Evolutionary conservation across 192 early-diverging fungal species (phyloP).

Genomic region (Mycoemilia scoparia): DNA sequence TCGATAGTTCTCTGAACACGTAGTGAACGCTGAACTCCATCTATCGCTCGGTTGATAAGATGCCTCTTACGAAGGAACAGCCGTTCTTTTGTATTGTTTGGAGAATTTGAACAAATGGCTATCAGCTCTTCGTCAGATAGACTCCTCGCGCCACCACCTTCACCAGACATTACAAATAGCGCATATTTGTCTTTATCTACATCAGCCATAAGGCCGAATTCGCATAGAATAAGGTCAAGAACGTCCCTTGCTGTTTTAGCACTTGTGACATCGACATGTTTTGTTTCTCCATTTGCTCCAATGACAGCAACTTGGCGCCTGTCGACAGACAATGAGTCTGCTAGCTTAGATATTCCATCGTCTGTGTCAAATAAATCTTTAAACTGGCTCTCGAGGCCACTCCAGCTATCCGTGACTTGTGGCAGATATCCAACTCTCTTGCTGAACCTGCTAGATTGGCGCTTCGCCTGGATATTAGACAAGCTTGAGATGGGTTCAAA

Average conservation of each 20-base stretch:
- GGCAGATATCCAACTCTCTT: no score
- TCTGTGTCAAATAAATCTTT: conserved; percentile 31
- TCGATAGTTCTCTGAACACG: conserved; percentile 23
- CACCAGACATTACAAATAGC: conserved; percentile 51
- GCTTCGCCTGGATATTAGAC: no score
- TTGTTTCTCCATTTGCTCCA: conserved; percentile 59
- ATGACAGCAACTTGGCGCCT: conserved; percentile 53
- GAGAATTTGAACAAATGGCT: conserved; percentile 49
- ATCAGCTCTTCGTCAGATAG: conserved; percentile 62
- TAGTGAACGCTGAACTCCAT: conserved; percentile 16
- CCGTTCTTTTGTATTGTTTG: conserved; percentile 45
- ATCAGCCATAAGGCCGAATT: conserved; percentile 64
- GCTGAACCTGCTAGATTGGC: no score
- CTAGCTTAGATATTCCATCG: conserved; percentile 21
- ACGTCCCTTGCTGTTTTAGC: conserved; percentile 48
- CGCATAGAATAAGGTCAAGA: conserved; percentile 49
- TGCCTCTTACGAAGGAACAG: conserved; percentile 56
- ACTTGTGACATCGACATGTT: conserved; percentile 59
- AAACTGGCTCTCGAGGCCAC: conserved; percentile 21
- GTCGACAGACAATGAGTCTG: conserved; percentile 22
- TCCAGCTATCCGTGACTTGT: no score
- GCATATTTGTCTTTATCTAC: conserved; percentile 43
- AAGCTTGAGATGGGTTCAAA: no score
- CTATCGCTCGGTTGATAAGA: conserved; percentile 27
- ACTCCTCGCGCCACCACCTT: conserved; percentile 47